Percentiles rank a stretch among this genome's conserved stretches.
These are phyloP conservation scores for Croton laevigatus DNA, from an alignment of 441 rosid genomes.

Conservation along the genomic window DNA sequence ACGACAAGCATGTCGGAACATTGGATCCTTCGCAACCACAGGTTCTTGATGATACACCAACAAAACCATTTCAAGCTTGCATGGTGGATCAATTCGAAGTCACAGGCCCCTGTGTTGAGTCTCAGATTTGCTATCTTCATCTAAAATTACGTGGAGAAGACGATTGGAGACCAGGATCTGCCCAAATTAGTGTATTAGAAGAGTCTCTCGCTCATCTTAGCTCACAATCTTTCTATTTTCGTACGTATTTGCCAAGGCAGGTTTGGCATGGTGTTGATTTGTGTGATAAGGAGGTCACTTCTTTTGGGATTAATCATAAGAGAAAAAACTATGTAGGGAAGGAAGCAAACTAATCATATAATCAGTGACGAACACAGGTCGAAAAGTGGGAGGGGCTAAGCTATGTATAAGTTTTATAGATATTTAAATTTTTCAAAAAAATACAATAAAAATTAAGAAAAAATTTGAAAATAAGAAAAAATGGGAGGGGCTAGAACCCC, in stretches of 20 bases:
- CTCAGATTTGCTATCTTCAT: constrained; percentile 45
- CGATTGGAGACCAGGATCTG: constrained; percentile 58
- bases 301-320: constrained; percentile 43
- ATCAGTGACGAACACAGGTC: too few species aligned
- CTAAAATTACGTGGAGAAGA: constrained; percentile 40
- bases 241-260: constrained; percentile 39
- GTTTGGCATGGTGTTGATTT: constrained; percentile 51
- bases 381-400: too few species aligned
- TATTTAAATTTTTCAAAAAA: too few species aligned
- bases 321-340: constrained; percentile 27
- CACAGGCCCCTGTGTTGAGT: constrained; percentile 36
- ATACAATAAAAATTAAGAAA: too few species aligned
- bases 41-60: constrained; percentile 33
- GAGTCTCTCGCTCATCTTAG: constrained; percentile 29
- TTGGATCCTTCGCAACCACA: constrained; percentile 44
- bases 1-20: constrained; percentile 32
- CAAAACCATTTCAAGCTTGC: constrained; percentile 47
- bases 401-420: too few species aligned
- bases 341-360: background rate
- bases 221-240: constrained; percentile 42
- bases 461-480: too few species aligned
- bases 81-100: constrained; percentile 40
- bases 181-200: constrained; percentile 32
- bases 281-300: constrained; percentile 43
- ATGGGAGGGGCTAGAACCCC: too few species aligned